Percentiles rank a stretch among this genome's conserved stretches.
phyloP scores from a whole-genome alignment of 352 stramenopile genomes.

The Phytophthora cryptogea region DNA sequence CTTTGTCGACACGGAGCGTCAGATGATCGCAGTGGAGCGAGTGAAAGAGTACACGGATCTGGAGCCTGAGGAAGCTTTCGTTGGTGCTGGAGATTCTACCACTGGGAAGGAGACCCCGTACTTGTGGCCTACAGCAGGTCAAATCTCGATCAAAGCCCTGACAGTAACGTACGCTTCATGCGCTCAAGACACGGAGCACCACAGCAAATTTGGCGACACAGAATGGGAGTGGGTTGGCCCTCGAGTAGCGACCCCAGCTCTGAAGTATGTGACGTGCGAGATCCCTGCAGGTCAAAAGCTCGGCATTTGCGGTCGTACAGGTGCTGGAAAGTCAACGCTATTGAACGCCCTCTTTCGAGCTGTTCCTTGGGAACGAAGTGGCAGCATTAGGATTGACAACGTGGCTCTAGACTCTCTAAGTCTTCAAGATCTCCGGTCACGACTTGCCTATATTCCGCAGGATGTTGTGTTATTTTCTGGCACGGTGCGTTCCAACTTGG shows the following conservation, averaged over 20 bases:
- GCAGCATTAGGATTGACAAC: conserved; percentile 74
- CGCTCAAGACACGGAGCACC: conserved; percentile 5
- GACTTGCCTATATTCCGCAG: conserved; percentile 86
- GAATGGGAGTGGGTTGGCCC: conserved; percentile 31
- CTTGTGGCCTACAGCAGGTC: conserved; percentile 47
- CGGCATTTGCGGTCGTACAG: conserved; percentile 88
- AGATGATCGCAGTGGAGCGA: conserved; percentile 92
- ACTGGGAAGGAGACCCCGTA: conserved; percentile 19
- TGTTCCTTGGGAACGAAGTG: conserved; percentile 51
- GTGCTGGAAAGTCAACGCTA: conserved; percentile 91
- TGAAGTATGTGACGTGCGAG: conserved; percentile 50
- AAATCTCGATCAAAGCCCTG: conserved; percentile 56
- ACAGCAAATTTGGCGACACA: conserved; percentile 16
- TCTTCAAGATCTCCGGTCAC: conserved; percentile 63
- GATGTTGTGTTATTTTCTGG: conserved; percentile 83
- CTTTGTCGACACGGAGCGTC: conserved; percentile 89
- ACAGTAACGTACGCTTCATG: conserved; percentile 41
- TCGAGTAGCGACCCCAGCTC: conserved; percentile 32
- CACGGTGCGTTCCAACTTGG: conserved; percentile 85
- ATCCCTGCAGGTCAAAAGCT: conserved; percentile 67
- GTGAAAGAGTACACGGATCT: conserved; percentile 83
- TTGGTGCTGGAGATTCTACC: conserved; percentile 6
- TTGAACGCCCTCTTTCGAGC: conserved; percentile 82
- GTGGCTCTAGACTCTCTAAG: conserved; percentile 64
- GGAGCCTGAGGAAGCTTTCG: conserved; percentile 45